Base-by-base conservation (phyloP, 345 rosid species). In the Hibiscus syriacus region DNA sequence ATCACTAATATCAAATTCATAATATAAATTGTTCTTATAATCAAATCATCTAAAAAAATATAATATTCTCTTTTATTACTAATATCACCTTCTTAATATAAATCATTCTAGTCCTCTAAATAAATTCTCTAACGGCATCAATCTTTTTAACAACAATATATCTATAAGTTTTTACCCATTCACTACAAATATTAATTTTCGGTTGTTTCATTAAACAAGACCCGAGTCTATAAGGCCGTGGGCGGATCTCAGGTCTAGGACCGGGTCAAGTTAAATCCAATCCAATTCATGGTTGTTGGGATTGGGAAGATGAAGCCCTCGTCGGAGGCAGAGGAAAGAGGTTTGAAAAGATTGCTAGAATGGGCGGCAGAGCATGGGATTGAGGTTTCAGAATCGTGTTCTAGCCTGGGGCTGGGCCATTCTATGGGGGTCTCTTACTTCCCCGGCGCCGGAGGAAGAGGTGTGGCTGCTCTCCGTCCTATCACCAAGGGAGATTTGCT, bases 361-460 rank as follows among this genome's bases (percentile, higher is more conserved):
- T 87, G 93, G 93, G 90, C 84, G 27, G 73, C 85, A 16, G 13
- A 13, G 49, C 16, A 43, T 43, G 73, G 73, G 52, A 69, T 84
- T 22, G 91, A 88, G 45, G 58, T 90, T 4, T 71, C 90, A 26
- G 93, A 20, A 32, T 1, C 65, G 23, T 6, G 41, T 52, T 73
- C 85, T 8, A 84, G 89, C 71, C 81, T 92, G 56, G 91, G 87
- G 22, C 80, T 92, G 56, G 91, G 87, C 26, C 67, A 64, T 65
- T 80, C 93, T 10, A 89, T 92, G 26, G 70, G 77, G 27, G 81
- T 88, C 66, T 77, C 90, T 61, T 58, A 82, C 69, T 92, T 92
- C 79, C 92, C 88, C 55, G 74, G 75, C 64, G 87, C 89, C 2
- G 98, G 98, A 77, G 96, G 97, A 72, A 85, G 97, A 80, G 97